Percentiles rank a stretch among this genome's conserved stretches.
Evolutionary conservation across 805 yeast genomes (phyloP).

Genomic region (Ogataea pini): DNA sequence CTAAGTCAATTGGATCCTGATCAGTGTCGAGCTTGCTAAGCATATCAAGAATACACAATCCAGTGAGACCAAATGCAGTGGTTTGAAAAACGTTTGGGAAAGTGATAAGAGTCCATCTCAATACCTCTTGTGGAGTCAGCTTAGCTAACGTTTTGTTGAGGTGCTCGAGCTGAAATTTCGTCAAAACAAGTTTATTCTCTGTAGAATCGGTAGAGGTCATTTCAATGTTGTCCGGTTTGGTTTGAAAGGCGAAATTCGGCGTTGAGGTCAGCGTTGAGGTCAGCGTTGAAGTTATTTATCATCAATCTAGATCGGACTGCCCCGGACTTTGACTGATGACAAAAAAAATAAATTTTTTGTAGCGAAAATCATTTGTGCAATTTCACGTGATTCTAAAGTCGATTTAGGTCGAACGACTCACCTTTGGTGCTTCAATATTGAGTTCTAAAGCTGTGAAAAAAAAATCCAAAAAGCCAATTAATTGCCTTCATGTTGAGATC

Average conservation of each 20-base stretch:
- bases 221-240: background rate
- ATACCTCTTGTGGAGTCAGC: slow-evolving; percentile 66
- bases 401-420: background rate
- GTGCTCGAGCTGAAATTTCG: slow-evolving; percentile 53
- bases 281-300: background rate
- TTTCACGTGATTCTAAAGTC: slow-evolving; percentile 1
- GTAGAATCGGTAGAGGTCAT: background rate
- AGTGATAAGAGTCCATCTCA: slow-evolving; percentile 81
- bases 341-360: background rate
- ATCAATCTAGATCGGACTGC: background rate
- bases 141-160: slow-evolving; percentile 62
- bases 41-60: slow-evolving; percentile 85
- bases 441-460: too few relatives aligned
- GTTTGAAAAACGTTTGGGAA: slow-evolving; percentile 85
- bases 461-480: too few relatives aligned
- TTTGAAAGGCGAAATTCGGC: background rate
- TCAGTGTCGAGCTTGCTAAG: slow-evolving; percentile 49
- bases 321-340: background rate
- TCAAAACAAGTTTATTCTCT: slow-evolving; percentile 15
- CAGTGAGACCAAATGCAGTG: slow-evolving; percentile 94
- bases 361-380: background rate
- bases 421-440: too few relatives aligned
- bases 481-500: too few relatives aligned
- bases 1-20: slow-evolving; percentile 58
- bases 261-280: background rate